Percentiles rank a stretch among this genome's conserved stretches.
Evolutionary conservation across 108 stramenopile genomes (phyloP).

Genomic region (Nitzschia palea): DNA sequence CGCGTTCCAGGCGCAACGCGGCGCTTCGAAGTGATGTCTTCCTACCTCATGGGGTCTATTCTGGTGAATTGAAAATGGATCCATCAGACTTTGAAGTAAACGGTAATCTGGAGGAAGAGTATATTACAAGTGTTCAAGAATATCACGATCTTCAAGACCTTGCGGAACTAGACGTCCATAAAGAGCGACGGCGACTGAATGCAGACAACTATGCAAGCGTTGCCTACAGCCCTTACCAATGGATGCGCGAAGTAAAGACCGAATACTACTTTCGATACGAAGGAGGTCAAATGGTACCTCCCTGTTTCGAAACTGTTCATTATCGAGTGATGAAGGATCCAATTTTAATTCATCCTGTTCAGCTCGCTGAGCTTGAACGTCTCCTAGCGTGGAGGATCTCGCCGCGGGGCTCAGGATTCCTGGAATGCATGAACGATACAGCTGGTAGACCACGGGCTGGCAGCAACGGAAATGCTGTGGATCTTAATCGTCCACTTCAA

Average conservation of each 20-base stretch:
- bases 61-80: slow-evolving; percentile 5
- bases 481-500: slow-evolving; percentile 47
- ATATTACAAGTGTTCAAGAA: not conserved
- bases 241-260: slow-evolving; percentile 49
- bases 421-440: slow-evolving; percentile 37
- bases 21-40: not conserved
- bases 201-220: slow-evolving; percentile 9
- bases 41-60: not conserved
- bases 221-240: slow-evolving; percentile 37
- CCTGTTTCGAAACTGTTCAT: slow-evolving; percentile 46
- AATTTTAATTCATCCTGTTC: slow-evolving; percentile 38
- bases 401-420: slow-evolving; percentile 14
- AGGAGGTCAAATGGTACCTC: slow-evolving; percentile 48
- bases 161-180: not conserved
- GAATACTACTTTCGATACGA: slow-evolving; percentile 59
- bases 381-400: slow-evolving; percentile 42
- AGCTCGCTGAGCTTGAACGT: slow-evolving; percentile 43
- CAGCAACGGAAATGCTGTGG: slow-evolving; percentile 29
- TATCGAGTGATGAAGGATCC: slow-evolving; percentile 65
- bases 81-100: slow-evolving; percentile 11
- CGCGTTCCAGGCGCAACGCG: not conserved
- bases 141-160: not conserved
- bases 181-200: not conserved
- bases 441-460: slow-evolving; percentile 36
- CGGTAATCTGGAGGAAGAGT: slow-evolving; percentile 4